phyloP scores from a whole-genome alignment of 2,329 filamentous ascomycete genomes.

The Plectosphaerella plurivora region DNA sequence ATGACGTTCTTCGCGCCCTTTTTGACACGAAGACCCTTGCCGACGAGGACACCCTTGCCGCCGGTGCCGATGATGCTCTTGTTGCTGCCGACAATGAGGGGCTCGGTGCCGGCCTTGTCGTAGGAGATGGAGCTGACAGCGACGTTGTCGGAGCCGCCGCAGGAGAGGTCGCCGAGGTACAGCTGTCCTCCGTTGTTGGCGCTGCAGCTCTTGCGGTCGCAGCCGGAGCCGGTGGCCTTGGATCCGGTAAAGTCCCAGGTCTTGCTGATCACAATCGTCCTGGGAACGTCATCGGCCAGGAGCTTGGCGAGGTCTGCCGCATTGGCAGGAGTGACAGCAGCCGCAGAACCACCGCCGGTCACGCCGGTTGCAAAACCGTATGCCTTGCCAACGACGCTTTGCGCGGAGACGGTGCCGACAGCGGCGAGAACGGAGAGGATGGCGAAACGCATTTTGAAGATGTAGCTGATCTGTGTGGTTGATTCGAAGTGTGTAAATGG shows the following conservation, averaged over 20 bases:
- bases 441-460: slow-evolving; percentile 23
- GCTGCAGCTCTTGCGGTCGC: slow-evolving; percentile 16
- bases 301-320: slow-evolving; percentile 35
- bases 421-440: slow-evolving; percentile 9
- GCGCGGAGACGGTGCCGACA: slow-evolving; percentile 16
- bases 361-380: slow-evolving; percentile 31
- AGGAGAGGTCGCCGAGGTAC: slow-evolving; percentile 7
- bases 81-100: slow-evolving; percentile 20
- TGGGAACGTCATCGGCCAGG: slow-evolving; percentile 19
- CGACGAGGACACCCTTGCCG: slow-evolving; percentile 20
- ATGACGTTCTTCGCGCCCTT: slow-evolving; percentile 42
- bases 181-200: slow-evolving; percentile 19
- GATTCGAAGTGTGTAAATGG: too few species aligned
- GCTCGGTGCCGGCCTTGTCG: slow-evolving; percentile 16
- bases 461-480: not conserved
- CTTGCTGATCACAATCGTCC: slow-evolving; percentile 19
- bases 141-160: slow-evolving; percentile 12
- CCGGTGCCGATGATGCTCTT: slow-evolving; percentile 20
- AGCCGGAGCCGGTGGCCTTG: slow-evolving; percentile 16
- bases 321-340: slow-evolving; percentile 35
- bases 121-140: slow-evolving; percentile 20
- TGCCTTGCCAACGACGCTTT: slow-evolving; percentile 20
- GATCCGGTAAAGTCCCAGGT: slow-evolving; percentile 20
- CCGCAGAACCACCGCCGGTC: slow-evolving; percentile 46
- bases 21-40: slow-evolving; percentile 39